Base-by-base conservation (phyloP, 78 protist species). In the Dictyostelium purpureum region DNA sequence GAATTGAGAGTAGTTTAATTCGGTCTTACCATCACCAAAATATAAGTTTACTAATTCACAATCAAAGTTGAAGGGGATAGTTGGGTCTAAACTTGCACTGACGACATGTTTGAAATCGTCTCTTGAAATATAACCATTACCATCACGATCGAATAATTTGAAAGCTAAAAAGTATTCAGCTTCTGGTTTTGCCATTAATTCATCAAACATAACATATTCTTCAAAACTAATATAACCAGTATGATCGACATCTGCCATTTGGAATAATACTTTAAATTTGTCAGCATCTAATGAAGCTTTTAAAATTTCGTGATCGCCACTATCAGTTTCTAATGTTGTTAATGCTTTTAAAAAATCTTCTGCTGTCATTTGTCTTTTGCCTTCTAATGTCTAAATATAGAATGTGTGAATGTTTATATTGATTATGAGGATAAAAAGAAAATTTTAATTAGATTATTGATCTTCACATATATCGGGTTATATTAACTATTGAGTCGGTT, bases 361-460 rank as follows among this genome's bases (percentile, higher is more conserved):
- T 35, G 87, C 88, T 24, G 94, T 88, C 94, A 88, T 88, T 52
- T 88, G 79, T 79, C 33, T 88, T 57, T 88, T 59, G 14, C 94
- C 94, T 43, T 88, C 83, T 11, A 88, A 33, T 14, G 51, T 57
- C 90, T 82, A 21, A 54, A 43, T 11, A 19, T 24, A 4, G 10
- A 28, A 26, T 28, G 6, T 11, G 11, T 45, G 9, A 7, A 7
- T 43, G 49, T 43, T 1, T n/a, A n/a, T n/a, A n/a, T n/a, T n/a
- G n/a, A n/a, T n/a, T n/a, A n/a, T n/a, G n/a, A n/a, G n/a, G n/a
- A 54, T 21, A 54, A 19, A 31, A 21, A 67, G 16, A 67, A 2
- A 35, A 67, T 19, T 10, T 18, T 14, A 40, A 40, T 2, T 54
- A 19, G n/a, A n/a, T n/a, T n/a, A n/a, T n/a, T n/a, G n/a, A n/a